These are phyloP conservation scores for Pholiota microspora DNA, from an alignment of 768 basidiomycete species.

Conservation along the genomic window DNA sequence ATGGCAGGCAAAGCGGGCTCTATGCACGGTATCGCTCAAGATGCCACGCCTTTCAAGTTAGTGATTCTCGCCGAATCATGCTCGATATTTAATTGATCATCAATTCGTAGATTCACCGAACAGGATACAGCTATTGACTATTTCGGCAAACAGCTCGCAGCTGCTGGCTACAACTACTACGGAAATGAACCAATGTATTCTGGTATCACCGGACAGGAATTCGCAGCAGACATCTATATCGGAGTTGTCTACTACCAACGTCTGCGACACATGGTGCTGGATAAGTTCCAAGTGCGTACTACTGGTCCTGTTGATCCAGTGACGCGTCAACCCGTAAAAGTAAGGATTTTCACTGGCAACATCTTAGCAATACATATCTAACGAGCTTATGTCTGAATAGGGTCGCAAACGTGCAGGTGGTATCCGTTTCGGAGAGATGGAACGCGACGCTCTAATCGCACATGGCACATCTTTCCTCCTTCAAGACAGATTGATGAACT, in stretches of 20 bases:
- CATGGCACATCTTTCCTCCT: slow-evolving; percentile 98
- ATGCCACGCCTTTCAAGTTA: slow-evolving; percentile 97
- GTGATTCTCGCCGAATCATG: slow-evolving; percentile 24
- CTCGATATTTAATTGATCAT: slow-evolving; percentile 12
- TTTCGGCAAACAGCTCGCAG: slow-evolving; percentile 92
- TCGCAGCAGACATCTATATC: slow-evolving; percentile 97
- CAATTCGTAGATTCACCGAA: slow-evolving; percentile 75
- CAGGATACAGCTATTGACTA: slow-evolving; percentile 97
- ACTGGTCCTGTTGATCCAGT: slow-evolving; percentile 96
- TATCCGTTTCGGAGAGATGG: slow-evolving; percentile 99
- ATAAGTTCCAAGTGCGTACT: slow-evolving; percentile 99
- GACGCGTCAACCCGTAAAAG: slow-evolving; percentile 97
- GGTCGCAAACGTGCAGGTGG: slow-evolving; percentile 98
- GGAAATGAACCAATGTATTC: slow-evolving; percentile 99
- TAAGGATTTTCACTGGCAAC: slow-evolving; percentile 28
- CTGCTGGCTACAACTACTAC: slow-evolving; percentile 97
- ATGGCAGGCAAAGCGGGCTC: slow-evolving; percentile 99
- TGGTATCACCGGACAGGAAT: slow-evolving; percentile 98
- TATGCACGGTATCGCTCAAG: slow-evolving; percentile 97
- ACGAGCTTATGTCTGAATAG: slow-evolving; percentile 33
- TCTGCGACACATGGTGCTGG: slow-evolving; percentile 97
- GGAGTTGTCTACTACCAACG: slow-evolving; percentile 99
- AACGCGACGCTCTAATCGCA: slow-evolving; percentile 96
- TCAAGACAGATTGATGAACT: slow-evolving; percentile 99
- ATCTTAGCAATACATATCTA: neutral